Base-by-base conservation (phyloP, 1,284 basidiomycete genomes). In the Ustilago sp. region DNA sequence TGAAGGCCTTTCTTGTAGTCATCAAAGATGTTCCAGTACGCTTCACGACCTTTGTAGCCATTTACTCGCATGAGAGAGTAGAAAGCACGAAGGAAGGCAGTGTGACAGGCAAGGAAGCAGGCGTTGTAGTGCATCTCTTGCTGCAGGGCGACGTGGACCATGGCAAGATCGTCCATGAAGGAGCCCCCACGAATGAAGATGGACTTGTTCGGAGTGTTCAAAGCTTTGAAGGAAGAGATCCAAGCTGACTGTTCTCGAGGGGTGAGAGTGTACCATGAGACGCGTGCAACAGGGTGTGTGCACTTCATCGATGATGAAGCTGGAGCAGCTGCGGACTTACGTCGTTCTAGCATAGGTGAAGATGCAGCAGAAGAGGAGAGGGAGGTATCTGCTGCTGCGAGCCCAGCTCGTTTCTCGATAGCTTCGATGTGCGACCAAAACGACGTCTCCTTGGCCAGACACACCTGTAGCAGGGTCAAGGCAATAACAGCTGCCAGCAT, bases 51-150 rank as follows among this genome's bases (percentile, higher is more conserved):
- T 2, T 55, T 32, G 41, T 76, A 76, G 3, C 74, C 74, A 1
- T 34, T 35, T 0, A 72, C 36, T 3, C 68, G 58, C 74, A 76
- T 76, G 31, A 72, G 11, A 9, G 41, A 35, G 55, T 76, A 72
- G 36, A 76, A 76, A 0, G 65, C 62, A 0, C 68, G 58, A 17
- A 76, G 28, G 23, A 76, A 68, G 4, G 74, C 74, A 6, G 61
- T 43, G 34, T 76, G 74, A 35, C 74, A 71, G 1, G 55, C 55
- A 13, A 76, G 50, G 34, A 76, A 71, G 45, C 65, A 71, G 13
- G 68, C 54, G 32, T 72, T 76, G 68, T 65, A 76, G 8, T 76
- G 74, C 65, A 76, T 60, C 43, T 75, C 73, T 35, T 67, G 50
- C 53, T 75, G 73, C 51, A 75, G 7, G 1, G 58, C 68, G 15